A percentile compares a stretch with the other conserved stretches of the same genome.
These are phyloP conservation scores for Chiua virens DNA, from an alignment of 768 basidiomycete species.

Conservation along the genomic window DNA sequence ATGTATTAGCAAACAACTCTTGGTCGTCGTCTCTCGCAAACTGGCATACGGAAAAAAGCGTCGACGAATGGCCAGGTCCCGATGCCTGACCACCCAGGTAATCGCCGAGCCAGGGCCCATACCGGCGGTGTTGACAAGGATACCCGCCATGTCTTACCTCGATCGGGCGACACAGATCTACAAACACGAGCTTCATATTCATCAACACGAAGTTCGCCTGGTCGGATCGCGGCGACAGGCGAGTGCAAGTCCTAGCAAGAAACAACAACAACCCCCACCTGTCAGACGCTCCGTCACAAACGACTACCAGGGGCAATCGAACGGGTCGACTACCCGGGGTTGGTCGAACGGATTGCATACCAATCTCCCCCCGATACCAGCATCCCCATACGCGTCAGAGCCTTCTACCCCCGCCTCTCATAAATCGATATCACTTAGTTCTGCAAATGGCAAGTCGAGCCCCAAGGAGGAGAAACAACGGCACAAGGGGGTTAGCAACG, in stretches of 20 bases:
- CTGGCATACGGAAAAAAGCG: constrained; percentile 34
- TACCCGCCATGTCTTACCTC: constrained; percentile 30
- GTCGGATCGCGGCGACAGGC: constrained; percentile 26
- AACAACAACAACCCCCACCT: constrained; percentile 23
- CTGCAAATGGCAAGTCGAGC: constrained; percentile 34
- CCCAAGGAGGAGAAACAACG: constrained; percentile 36
- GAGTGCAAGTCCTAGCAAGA: constrained; percentile 27
- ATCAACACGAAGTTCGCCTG: constrained; percentile 34
- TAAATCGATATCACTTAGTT: constrained; percentile 37
- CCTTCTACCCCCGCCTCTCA: constrained; percentile 56
- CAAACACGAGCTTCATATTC: constrained; percentile 32
- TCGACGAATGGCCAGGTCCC: constrained; percentile 13
- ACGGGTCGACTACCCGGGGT: constrained; percentile 26
- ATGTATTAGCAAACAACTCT: constrained; percentile 63
- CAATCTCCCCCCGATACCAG: constrained; percentile 62
- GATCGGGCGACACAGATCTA: constrained; percentile 27
- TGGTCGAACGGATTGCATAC: constrained; percentile 33
- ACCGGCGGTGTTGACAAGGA: constrained; percentile 35
- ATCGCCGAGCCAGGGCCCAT: constrained; percentile 40
- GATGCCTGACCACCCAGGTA: constrained; percentile 29
- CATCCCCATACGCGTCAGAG: constrained; percentile 67
- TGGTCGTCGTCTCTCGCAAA: constrained; percentile 66
- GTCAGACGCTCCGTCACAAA: constrained; percentile 35
- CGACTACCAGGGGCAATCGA: constrained; percentile 26
- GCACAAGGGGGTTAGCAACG: constrained; percentile 25